Evolutionary conservation across 176 grass and related monocot genomes (phyloP).

Genomic region (Aegilops umbellulata): DNA sequence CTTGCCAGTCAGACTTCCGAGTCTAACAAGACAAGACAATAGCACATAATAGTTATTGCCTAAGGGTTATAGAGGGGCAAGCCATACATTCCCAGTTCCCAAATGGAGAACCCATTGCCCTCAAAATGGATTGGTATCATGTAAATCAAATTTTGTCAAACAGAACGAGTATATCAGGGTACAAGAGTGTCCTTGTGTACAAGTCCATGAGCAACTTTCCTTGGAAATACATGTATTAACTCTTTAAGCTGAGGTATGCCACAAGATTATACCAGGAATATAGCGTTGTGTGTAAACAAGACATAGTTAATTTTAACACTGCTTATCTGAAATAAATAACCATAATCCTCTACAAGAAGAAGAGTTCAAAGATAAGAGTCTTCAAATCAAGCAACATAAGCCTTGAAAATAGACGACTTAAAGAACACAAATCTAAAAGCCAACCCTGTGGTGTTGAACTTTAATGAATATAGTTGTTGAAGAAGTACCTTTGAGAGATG

Average conservation of each 20-base stretch:
- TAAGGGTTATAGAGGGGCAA: not conserved
- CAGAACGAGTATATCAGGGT: not conserved
- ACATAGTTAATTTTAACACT: constrained; percentile 1
- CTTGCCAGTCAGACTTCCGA: constrained; percentile 5
- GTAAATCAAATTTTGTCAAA: not conserved
- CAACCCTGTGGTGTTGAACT: not conserved
- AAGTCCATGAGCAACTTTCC: not conserved
- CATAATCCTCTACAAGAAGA: constrained; percentile 4
- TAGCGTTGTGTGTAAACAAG: not conserved
- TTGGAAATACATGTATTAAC: not conserved
- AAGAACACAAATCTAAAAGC: not conserved
- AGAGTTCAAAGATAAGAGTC: not conserved
- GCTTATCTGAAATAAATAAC: not conserved
- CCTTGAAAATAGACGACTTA: not conserved
- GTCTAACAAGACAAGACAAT: not conserved
- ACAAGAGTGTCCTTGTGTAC: not conserved
- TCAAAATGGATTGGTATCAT: not conserved
- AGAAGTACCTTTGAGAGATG: constrained; percentile 61
- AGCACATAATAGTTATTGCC: not conserved
- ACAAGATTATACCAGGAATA: constrained; percentile 1
- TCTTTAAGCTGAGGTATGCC: not conserved
- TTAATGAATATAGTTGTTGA: constrained; percentile 21
- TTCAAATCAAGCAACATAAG: constrained; percentile 13
- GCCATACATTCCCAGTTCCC: not conserved
- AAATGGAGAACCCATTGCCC: not conserved